Conservation (phyloP, 257 asterid genomes). For the Salvia splendens region DNA sequence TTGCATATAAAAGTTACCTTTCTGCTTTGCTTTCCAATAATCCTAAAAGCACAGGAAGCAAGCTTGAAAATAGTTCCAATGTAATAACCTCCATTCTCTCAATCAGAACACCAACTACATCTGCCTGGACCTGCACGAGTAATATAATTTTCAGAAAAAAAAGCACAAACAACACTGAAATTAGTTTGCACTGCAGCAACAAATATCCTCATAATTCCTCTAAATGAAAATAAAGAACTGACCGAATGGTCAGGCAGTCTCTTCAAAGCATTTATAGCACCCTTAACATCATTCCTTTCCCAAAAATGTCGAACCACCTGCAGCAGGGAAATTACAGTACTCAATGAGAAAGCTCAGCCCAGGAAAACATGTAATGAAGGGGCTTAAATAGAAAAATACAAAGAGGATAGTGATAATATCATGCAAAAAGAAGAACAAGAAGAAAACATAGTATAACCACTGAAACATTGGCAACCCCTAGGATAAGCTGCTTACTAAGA, state of each 20-base stretch:
- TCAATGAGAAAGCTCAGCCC: conserved; percentile 9
- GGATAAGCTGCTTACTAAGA: conserved; percentile 2
- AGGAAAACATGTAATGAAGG: neutral
- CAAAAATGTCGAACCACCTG: conserved; percentile 94
- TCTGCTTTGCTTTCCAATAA: conserved; percentile 81
- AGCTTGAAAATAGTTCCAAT: conserved; percentile 80
- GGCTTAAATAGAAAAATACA: neutral
- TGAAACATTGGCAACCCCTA: neutral
- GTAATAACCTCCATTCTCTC: conserved; percentile 74
- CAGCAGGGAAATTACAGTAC: conserved; percentile 30
- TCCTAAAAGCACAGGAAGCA: conserved; percentile 87
- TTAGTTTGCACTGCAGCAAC: conserved; percentile 21
- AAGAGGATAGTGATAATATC: neutral
- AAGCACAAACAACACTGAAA: conserved; percentile 3
- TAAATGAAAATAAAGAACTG: neutral
- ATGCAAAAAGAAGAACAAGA: neutral
- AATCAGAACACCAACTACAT: conserved; percentile 66
- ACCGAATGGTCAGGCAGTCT: conserved; percentile 87
- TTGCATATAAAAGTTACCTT: conserved; percentile 48
- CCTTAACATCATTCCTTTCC: conserved; percentile 86
- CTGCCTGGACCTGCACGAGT: conserved; percentile 82
- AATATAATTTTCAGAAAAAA: conserved; percentile 22
- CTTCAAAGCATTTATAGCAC: conserved; percentile 81
- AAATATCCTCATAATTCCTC: conserved; percentile 35
- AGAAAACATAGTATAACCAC: neutral